These are phyloP conservation scores for Chytriomyces sp. DNA, from an alignment of 192 early-diverging fungal genomes.

Conservation along the genomic window DNA sequence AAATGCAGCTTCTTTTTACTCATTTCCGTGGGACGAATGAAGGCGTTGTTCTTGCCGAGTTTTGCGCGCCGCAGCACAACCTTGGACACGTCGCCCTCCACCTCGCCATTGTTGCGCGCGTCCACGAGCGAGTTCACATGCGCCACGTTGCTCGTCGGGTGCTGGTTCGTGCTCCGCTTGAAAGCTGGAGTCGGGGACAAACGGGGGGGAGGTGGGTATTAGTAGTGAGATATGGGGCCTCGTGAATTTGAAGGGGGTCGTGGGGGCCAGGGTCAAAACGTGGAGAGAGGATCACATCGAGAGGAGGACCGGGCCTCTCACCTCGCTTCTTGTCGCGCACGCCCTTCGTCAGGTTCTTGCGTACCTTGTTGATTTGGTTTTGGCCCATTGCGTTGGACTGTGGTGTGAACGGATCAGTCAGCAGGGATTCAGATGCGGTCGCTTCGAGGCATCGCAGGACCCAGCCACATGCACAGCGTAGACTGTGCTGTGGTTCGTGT, in stretches of 20 bases:
- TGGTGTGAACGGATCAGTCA: no score
- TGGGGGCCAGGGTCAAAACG: not conserved
- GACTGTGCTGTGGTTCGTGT: no score
- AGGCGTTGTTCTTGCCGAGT: not conserved
- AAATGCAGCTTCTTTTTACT: not conserved
- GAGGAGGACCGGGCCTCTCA: not conserved
- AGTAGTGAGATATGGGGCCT: no score
- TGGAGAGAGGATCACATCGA: not conserved
- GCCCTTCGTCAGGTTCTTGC: not conserved
- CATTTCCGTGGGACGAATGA: constrained; percentile 2
- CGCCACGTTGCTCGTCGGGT: not conserved
- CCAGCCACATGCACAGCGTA: no score
- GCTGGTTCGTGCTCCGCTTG: not conserved
- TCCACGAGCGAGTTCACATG: not conserved
- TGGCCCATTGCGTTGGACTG: no score
- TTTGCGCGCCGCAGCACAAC: not conserved
- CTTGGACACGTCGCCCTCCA: not conserved
- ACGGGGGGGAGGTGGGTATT: no score
- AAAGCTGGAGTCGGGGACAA: no score
- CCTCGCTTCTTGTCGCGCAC: not conserved
- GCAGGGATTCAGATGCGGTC: no score
- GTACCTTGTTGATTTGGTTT: not conserved
- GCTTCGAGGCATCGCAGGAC: no score
- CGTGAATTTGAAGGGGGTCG: not conserved
- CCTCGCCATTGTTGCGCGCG: constrained; percentile 9